Evolutionary conservation across 106 monocot genomes (phyloP), one percentile per base, ranked within the genome.

Genomic region (Platanthera guangdongensis): DNA sequence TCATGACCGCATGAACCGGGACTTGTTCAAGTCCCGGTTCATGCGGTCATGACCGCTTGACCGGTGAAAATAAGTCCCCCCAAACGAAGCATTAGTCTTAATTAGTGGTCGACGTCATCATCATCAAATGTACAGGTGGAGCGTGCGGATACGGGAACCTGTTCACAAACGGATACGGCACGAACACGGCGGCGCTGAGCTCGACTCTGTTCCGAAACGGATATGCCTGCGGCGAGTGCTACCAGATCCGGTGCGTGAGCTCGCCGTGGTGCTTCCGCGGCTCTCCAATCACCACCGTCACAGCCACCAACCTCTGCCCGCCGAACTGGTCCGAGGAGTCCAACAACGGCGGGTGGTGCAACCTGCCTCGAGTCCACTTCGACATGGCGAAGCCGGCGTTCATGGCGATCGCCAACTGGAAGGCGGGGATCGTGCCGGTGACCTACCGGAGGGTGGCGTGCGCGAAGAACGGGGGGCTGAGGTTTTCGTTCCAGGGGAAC

Each of bases 291-390:
- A 48, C 78, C 12, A 86, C 88, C 21, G 81, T 95, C 21, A 92
- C 95, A 5, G 92, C 86, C 15, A 92, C 95, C 45, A 92, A 95
- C 83, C 77, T 92, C 18, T 95, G 95, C 85, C 95, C 95, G 1
- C 90, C 95, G 0, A 95, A 95, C 71, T 90, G 84, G 83, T 77
- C 87, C 4, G 3, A 90, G 78, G 80, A 76, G 73, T 84, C 85
- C 22, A 81, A 93, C 79, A 55, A 82, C 16, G 95, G 95, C 47
- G 95, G 95, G n/a, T 95, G 95, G 95, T 95, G 95, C 87, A 92
- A 92, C 79, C 95, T 90, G 0, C 92, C 95, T 0, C 68, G 80
- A 49, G 16, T 76, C 2, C 95, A 95, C 53, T 95, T 95, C 81
- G 95, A 95, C 79, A 77, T 92, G 90, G 22, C 95, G n/a, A 92